Percentiles rank a stretch among this genome's conserved stretches.
Conservation (phyloP, 2,329 filamentous ascomycete species). For the Coniella lustricola region DNA sequence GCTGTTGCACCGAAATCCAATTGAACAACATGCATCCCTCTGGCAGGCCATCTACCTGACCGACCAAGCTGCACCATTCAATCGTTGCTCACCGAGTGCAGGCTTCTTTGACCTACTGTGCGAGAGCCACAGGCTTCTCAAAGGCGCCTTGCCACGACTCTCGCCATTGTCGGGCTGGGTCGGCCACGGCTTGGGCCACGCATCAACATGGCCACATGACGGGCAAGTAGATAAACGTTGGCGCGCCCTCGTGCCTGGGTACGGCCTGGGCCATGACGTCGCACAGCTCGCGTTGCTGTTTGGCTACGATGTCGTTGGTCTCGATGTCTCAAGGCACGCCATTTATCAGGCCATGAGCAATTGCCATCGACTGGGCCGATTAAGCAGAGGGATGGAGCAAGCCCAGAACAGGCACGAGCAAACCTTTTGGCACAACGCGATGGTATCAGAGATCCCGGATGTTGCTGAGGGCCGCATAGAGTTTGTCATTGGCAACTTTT, state of each 20-base stretch:
- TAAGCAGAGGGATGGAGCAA: neutral
- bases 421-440: neutral
- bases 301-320: constrained; percentile 70
- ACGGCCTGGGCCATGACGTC: constrained; percentile 76
- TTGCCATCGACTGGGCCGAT: neutral
- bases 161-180: neutral
- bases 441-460: constrained; percentile 17
- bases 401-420: neutral
- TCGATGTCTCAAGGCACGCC: constrained; percentile 58
- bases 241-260: constrained; percentile 68
- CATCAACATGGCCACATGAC: neutral
- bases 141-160: constrained; percentile 19
- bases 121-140: constrained; percentile 35
- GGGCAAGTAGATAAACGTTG: constrained; percentile 27
- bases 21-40: constrained; percentile 32
- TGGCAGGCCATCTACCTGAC: constrained; percentile 32
- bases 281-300: constrained; percentile 59
- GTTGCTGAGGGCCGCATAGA: constrained; percentile 39
- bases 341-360: constrained; percentile 31
- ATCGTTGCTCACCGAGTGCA: constrained; percentile 44
- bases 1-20: neutral
- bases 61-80: constrained; percentile 40
- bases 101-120: constrained; percentile 47
- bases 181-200: neutral
- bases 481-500: constrained; percentile 61